These are phyloP conservation scores for Phytopythium kandeliae DNA, from an alignment of 352 stramenopile genomes.

Conservation along the genomic window DNA sequence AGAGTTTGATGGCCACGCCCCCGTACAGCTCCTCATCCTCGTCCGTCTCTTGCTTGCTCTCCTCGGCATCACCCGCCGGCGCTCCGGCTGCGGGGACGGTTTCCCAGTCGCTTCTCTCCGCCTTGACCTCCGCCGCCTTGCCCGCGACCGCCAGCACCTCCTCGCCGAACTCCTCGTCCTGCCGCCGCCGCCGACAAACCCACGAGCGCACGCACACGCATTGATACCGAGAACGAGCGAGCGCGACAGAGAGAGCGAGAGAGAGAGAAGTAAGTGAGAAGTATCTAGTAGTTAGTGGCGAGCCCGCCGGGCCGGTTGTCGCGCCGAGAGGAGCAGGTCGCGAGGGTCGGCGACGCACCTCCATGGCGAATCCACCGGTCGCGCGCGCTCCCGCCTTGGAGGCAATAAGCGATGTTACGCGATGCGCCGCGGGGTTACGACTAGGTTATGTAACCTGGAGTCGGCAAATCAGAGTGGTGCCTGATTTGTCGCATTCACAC, in stretches of 20 bases:
- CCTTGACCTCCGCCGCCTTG: conserved; percentile 18
- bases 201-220: neutral
- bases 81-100: conserved; percentile 4
- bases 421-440: no score
- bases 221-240: no score
- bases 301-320: no score
- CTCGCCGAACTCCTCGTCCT: conserved; percentile 81
- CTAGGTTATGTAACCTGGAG: no score
- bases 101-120: conserved; percentile 5
- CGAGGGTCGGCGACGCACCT: conserved; percentile 12
- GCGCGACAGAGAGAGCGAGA: no score
- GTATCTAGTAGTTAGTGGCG: no score
- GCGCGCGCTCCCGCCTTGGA: neutral
- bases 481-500: no score
- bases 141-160: conserved; percentile 50
- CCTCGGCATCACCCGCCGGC: conserved; percentile 4
- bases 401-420: no score
- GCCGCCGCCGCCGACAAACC: neutral
- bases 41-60: conserved; percentile 40
- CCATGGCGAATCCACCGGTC: conserved; percentile 12
- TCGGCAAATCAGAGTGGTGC: no score
- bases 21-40: conserved; percentile 80
- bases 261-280: no score
- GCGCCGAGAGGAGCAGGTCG: no score
- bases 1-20: conserved; percentile 64